Base-by-base conservation (phyloP, 768 basidiomycete genomes). In the Pulveroboletus frians region DNA sequence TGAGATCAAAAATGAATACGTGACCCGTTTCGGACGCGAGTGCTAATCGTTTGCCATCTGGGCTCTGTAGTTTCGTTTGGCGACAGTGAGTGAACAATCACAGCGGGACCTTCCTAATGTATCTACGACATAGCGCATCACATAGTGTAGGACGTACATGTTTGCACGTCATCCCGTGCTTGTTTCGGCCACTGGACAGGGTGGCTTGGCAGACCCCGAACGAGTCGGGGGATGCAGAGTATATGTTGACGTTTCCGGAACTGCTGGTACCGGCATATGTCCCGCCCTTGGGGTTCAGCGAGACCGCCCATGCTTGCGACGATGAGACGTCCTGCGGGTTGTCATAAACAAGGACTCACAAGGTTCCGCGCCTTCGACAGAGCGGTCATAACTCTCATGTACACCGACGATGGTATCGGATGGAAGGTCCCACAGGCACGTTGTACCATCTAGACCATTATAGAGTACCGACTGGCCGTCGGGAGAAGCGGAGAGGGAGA, bases 21-120 rank as follows among this genome's bases (percentile, higher is more conserved):
- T 92, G 86, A n/a, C 93, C 93, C 1, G 81, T 77, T 66, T 95
- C 92, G 9, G 84, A 81, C 4, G 91, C 81, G 55, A 95, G 75
- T 14, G 89, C 93, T 40, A 97, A 69, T 37, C 81, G 79, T 54
- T 77, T 77, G 36, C 93, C 92, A 61, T 95, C 90, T 13, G 93
- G 92, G 58, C 89, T 93, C 93, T 95, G 64, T 49, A 14, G 13
- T 47, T 37, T 44, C 29, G 30, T 31, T 39, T 31, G 30, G 29
- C 11, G 26, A 35, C 15, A 42, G 39, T 55, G 39, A 47, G 55
- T 26, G 26, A 30, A 10, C 11, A 30, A 43, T 46, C 40, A 26
- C 8, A 3, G 10, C 13, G n/a, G 10, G 5, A 31, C 39, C 41
- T 29, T 47, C 23, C 21, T 27, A 39, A 34, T 18, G 46, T 35